phyloP scores from a whole-genome alignment of 2,329 filamentous ascomycete species.

The Aspergillus amoenus region DNA sequence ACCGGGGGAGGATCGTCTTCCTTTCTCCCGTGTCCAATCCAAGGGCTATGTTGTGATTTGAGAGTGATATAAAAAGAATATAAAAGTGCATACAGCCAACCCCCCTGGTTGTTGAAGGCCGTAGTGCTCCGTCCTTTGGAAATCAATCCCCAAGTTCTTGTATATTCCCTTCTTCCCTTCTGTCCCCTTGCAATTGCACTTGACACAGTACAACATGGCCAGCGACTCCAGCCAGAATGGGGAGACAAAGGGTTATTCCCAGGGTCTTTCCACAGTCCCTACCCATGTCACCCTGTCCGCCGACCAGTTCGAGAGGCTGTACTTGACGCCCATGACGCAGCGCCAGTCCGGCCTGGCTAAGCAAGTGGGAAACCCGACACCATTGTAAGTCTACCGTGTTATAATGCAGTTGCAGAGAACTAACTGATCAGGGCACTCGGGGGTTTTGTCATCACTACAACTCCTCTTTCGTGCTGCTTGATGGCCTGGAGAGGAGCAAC shows the following conservation, averaged over 20 bases:
- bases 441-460: conserved; percentile 28
- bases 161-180: neutral
- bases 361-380: conserved; percentile 34
- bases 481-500: conserved; percentile 29
- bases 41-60: neutral
- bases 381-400: conserved; percentile 22
- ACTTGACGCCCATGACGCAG: conserved; percentile 34
- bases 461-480: conserved; percentile 25
- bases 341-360: conserved; percentile 31
- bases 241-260: neutral
- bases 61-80: neutral
- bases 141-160: neutral
- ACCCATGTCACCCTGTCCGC: conserved; percentile 30
- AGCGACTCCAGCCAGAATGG: conserved; percentile 1
- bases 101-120: neutral
- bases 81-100: no score
- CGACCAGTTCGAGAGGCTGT: conserved; percentile 37
- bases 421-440: conserved; percentile 18
- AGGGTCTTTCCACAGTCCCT: conserved; percentile 7
- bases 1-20: neutral
- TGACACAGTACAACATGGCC: neutral
- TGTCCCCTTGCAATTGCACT: neutral
- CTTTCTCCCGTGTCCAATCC: neutral
- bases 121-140: neutral
- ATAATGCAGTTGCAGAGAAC: neutral